phyloP scores from a whole-genome alignment of 805 yeast genomes.

The Cyberlindnera americana region DNA sequence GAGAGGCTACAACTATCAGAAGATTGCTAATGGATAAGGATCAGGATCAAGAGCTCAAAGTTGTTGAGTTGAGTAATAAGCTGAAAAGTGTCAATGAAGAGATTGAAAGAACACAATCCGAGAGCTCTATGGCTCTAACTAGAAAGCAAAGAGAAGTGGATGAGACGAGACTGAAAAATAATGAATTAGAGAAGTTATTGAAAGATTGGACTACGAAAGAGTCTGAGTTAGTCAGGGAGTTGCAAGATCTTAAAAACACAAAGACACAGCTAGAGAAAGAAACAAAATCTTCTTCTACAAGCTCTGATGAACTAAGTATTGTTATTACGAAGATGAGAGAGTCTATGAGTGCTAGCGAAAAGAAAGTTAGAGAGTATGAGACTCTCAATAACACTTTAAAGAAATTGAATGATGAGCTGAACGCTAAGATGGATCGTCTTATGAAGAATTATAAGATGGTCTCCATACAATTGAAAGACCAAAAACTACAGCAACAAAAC shows the following conservation, averaged over 20 bases:
- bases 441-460: conserved; percentile 66
- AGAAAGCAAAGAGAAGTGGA: conserved; percentile 65
- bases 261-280: conserved; percentile 30
- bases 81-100: conserved; percentile 54
- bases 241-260: conserved; percentile 29
- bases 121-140: conserved; percentile 44
- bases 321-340: conserved; percentile 44
- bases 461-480: conserved; percentile 45
- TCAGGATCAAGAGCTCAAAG: conserved; percentile 46
- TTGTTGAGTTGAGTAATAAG: conserved; percentile 54
- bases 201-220: conserved; percentile 37
- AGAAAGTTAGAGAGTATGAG: conserved; percentile 54
- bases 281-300: conserved; percentile 26
- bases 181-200: conserved; percentile 37
- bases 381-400: conserved; percentile 49
- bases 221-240: conserved; percentile 27
- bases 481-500: conserved; percentile 6
- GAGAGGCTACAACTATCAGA: conserved; percentile 74
- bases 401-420: conserved; percentile 62
- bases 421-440: conserved; percentile 60
- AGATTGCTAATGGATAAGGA: conserved; percentile 67
- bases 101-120: conserved; percentile 55
- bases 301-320: conserved; percentile 30
- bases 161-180: conserved; percentile 45
- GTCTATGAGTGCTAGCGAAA: conserved; percentile 48